Conservation (phyloP, 2,329 filamentous ascomycete species). For the Elsinoe necatrix region DNA sequence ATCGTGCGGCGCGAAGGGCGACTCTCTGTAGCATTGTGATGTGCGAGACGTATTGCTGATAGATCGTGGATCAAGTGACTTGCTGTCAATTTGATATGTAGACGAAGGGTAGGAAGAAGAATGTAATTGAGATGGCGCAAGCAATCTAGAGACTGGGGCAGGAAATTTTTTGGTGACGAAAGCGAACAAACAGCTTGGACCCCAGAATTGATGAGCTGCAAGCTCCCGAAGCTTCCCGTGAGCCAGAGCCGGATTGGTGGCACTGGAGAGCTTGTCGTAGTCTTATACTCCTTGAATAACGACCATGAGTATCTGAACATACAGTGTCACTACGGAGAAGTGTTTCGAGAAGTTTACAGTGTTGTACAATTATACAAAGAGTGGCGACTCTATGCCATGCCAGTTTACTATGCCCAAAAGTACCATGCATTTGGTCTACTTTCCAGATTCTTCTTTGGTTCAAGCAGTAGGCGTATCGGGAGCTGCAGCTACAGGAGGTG, state of each 20-base stretch:
- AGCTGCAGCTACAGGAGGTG: neutral
- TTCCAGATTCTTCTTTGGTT: neutral
- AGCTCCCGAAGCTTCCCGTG: constrained; percentile 21
- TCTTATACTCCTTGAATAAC: neutral
- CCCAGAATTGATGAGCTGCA: neutral
- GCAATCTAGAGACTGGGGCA: neutral
- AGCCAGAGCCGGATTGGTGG: constrained; percentile 8
- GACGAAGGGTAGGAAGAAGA: neutral
- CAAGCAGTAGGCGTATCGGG: neutral
- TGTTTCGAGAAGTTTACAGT: neutral
- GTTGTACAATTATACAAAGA: neutral
- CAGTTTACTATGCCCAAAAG: neutral
- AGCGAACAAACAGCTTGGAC: constrained; percentile 6
- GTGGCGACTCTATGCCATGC: neutral
- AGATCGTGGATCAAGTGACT: neutral
- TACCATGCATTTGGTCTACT: neutral
- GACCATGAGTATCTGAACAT: neutral
- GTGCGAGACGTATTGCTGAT: neutral
- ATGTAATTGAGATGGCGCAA: neutral
- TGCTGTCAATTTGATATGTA: neutral
- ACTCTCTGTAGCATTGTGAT: neutral
- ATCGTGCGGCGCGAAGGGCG: neutral
- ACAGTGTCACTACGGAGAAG: neutral
- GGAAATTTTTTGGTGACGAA: constrained; percentile 11
- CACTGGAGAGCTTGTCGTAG: neutral